phyloP scores from a whole-genome alignment of 2,329 filamentous ascomycete genomes.

The Penicillium sp. region DNA sequence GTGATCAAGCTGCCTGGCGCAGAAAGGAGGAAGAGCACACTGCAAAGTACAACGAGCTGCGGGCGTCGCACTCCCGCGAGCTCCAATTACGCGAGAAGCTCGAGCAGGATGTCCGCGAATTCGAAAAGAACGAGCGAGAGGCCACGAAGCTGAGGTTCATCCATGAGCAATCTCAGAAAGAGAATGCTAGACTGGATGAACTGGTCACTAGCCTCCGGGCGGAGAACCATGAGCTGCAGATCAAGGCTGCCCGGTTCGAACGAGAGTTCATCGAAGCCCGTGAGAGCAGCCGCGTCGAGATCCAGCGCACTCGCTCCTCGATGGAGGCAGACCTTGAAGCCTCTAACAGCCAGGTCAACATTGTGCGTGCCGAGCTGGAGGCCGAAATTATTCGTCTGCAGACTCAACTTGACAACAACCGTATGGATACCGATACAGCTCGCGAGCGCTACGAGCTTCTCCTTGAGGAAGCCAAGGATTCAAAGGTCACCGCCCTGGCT shows the following conservation, averaged over 20 bases:
- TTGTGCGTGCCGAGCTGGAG: slow-evolving; percentile 77
- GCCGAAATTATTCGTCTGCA: slow-evolving; percentile 71
- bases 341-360: slow-evolving; percentile 81
- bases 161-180: slow-evolving; percentile 61
- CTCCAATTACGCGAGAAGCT: slow-evolving; percentile 60
- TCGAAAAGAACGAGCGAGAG: slow-evolving; percentile 70
- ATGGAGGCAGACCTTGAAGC: slow-evolving; percentile 79
- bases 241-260: slow-evolving; percentile 66
- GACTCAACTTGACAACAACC: slow-evolving; percentile 71
- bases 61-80: slow-evolving; percentile 64
- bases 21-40: slow-evolving; percentile 62
- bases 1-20: slow-evolving; percentile 75
- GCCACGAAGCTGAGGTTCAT: slow-evolving; percentile 76
- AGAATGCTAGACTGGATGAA: slow-evolving; percentile 63
- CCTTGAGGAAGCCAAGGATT: slow-evolving; percentile 73
- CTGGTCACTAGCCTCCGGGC: slow-evolving; percentile 47
- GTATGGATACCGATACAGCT: slow-evolving; percentile 74
- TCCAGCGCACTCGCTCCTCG: slow-evolving; percentile 73
- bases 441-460: slow-evolving; percentile 81
- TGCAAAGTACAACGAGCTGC: slow-evolving; percentile 53
- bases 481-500: slow-evolving; percentile 59
- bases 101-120: slow-evolving; percentile 57
- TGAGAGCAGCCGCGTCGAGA: slow-evolving; percentile 74
- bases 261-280: slow-evolving; percentile 81
- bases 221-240: slow-evolving; percentile 67